Base-by-base conservation (phyloP, 164 flowering plant genomes). In the Malania oleifera region DNA sequence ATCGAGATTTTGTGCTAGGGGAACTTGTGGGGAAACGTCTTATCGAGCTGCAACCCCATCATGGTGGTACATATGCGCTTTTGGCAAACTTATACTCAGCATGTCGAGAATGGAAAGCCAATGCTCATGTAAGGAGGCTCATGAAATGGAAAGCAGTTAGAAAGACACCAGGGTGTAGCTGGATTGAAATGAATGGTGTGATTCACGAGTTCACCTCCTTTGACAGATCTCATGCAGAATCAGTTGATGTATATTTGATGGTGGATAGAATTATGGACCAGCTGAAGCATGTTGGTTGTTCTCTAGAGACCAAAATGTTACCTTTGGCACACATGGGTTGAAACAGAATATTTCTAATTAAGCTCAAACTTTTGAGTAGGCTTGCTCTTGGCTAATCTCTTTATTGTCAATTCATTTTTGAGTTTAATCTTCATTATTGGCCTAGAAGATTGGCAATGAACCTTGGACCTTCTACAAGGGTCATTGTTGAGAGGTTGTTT, bases 91-190 rank as follows among this genome's bases (percentile, higher is more conserved):
- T 70, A 62, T 67, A 73, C 55, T 64, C 74, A 1, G 20, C 19
- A 35, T 31, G 59, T 50, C 55, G 54, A n/a, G 35, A 57, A 59
- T 67, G 73, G 75, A 64, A 70, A 13, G 75, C 56, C 27, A 64
- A 52, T 0, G 73, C 69, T 53, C 24, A 39, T 17, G 51, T 73
- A 29, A 70, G 77, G 70, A 65, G 44, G 56, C 59, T 61, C 29
- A 73, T 73, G 74, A 73, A 70, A 52, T 61, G 49, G 63, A 65
- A 59, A 39, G 71, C 73, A 20, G 72, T 72, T 35, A 60, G 59
- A 31, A 76, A 76, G 61, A 53, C 28, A 18, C 52, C 73, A 22
- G 75, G 75, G 19, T 70, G 56, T 48, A 76, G 80, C 53, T 67
- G 67, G 70, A 70, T 73, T 25, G 72, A 73, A 60, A 26, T 67